Conservation (phyloP, 768 basidiomycete genomes). For the Suillus plorans region DNA sequence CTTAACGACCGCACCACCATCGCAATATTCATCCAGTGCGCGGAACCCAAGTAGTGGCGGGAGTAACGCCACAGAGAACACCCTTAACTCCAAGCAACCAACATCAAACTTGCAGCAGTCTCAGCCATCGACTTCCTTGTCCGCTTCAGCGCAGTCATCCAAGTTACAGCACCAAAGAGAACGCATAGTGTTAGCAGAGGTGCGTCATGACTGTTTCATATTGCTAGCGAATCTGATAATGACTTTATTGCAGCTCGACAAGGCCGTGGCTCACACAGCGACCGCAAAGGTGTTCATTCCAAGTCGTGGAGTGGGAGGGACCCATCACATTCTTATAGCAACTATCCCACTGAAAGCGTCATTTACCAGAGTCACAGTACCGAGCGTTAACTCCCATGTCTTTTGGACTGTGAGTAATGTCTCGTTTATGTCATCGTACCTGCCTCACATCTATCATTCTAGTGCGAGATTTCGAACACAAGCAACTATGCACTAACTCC, state of each 20-base stretch:
- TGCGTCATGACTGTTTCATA: not conserved
- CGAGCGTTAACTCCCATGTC: slow-evolving; percentile 16
- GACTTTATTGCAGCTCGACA: not conserved
- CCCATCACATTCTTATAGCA: slow-evolving; percentile 21
- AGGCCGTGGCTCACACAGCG: slow-evolving; percentile 17
- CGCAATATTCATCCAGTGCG: not conserved
- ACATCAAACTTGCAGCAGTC: not conserved
- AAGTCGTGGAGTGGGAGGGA: slow-evolving; percentile 1
- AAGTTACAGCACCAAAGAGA: not conserved
- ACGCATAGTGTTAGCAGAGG: not conserved
- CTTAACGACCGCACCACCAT: not conserved
- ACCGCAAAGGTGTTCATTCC: slow-evolving; percentile 16
- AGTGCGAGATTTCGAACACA: slow-evolving; percentile 28
- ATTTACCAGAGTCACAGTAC: slow-evolving; percentile 25
- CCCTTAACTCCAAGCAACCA: not conserved
- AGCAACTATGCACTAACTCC: slow-evolving; percentile 25
- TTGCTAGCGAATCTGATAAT: not conserved
- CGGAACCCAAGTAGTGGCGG: not conserved
- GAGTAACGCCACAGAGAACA: not conserved
- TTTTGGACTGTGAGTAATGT: slow-evolving; percentile 20
- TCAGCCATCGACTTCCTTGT: not conserved
- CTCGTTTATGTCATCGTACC: not conserved
- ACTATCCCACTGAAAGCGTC: slow-evolving; percentile 20
- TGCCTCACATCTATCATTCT: no score
- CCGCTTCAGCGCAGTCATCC: not conserved